Evolutionary conservation across 1,139 yeast species (phyloP).

Genomic region (Yamadazyma epiphylla): DNA sequence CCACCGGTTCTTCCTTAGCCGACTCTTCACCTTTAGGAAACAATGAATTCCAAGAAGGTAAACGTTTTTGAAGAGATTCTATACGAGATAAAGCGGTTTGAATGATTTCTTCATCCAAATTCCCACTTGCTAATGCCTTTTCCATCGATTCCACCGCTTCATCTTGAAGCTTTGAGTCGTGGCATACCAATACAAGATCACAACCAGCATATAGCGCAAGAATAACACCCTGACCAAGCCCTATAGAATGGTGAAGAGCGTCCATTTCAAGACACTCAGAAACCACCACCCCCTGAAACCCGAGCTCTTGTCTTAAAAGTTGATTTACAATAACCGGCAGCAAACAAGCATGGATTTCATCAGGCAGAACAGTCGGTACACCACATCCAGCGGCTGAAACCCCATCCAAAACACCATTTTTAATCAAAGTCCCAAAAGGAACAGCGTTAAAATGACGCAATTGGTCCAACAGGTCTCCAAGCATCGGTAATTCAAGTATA

Average conservation of each 20-base stretch:
- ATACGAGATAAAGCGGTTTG: conserved; percentile 42
- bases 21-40: conserved; percentile 36
- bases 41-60: conserved; percentile 48
- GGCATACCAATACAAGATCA: conserved; percentile 63
- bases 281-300: conserved; percentile 58
- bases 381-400: conserved; percentile 67
- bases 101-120: conserved; percentile 44
- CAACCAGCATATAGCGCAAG: conserved; percentile 64
- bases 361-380: conserved; percentile 59
- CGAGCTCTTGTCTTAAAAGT: conserved; percentile 48
- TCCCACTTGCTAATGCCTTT: conserved; percentile 53
- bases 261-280: conserved; percentile 68
- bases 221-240: conserved; percentile 64
- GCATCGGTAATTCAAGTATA: conserved; percentile 55
- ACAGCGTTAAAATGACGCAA: conserved; percentile 47
- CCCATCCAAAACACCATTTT: conserved; percentile 50
- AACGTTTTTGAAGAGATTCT: conserved; percentile 37
- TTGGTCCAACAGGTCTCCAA: conserved; percentile 55
- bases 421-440: conserved; percentile 52
- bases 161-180: conserved; percentile 50
- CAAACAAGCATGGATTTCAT: conserved; percentile 62
- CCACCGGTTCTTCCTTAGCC: conserved; percentile 20
- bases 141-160: conserved; percentile 56
- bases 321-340: conserved; percentile 56
- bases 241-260: conserved; percentile 58